Conservation (phyloP, 129 eudicot genomes). For the Artemisia argyi region DNA sequence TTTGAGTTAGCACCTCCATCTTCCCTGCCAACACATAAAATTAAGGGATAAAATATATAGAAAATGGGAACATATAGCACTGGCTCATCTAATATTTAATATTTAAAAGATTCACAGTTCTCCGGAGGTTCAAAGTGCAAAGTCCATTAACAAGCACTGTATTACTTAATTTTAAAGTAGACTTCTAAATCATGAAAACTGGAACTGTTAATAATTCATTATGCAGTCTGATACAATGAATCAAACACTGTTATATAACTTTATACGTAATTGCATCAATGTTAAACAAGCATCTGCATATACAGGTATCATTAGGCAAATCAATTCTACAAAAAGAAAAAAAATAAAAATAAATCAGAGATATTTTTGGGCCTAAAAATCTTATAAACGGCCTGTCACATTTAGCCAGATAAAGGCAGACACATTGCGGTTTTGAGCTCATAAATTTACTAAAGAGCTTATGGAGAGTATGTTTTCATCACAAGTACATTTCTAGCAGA, state of each 20-base stretch:
- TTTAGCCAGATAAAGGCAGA: neutral
- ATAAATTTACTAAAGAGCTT: neutral
- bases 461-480: neutral
- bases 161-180: neutral
- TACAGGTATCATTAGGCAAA: slow-evolving; percentile 7
- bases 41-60: neutral
- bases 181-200: neutral
- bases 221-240: slow-evolving; percentile 1
- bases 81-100: too few species aligned
- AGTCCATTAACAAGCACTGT: neutral
- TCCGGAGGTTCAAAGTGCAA: too few species aligned
- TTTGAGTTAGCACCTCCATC: slow-evolving; percentile 44
- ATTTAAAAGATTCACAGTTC: too few species aligned
- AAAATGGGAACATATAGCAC: slow-evolving; percentile 3
- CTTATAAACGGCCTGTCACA: too few species aligned
- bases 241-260: neutral
- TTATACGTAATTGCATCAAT: neutral
- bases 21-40: slow-evolving; percentile 21
- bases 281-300: slow-evolving; percentile 6
- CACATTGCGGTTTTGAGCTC: slow-evolving; percentile 16
- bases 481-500: slow-evolving; percentile 1
- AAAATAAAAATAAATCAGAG: neutral
- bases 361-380: neutral
- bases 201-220: neutral
- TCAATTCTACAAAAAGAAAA: neutral